phyloP scores from a whole-genome alignment of 2,329 filamentous ascomycete genomes.

The Bipolaris zeicola region DNA sequence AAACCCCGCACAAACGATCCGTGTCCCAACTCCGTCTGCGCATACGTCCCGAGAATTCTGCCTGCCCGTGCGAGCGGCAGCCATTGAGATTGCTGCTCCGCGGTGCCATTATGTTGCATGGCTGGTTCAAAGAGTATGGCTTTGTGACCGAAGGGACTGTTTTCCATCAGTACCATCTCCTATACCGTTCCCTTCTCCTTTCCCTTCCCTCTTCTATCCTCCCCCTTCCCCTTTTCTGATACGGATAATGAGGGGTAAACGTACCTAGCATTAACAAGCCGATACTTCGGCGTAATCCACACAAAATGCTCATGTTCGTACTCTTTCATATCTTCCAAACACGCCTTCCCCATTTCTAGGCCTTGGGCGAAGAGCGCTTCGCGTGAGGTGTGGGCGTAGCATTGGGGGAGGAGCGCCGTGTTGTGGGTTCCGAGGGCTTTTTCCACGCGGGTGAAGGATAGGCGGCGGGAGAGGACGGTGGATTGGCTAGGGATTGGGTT shows the following conservation, averaged over 20 bases:
- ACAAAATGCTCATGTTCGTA: constrained; percentile 29
- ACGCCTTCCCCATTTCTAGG: constrained; percentile 26
- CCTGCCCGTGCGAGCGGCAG: constrained; percentile 38
- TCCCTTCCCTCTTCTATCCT: too few relatives aligned
- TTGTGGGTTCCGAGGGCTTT: constrained; percentile 17
- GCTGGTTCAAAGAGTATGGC: constrained; percentile 34
- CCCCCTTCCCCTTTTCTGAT: too few relatives aligned
- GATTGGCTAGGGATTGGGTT: constrained; percentile 3
- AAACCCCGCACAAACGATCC: constrained; percentile 57
- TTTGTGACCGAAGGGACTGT: constrained; percentile 23
- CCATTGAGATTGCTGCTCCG: constrained; percentile 56
- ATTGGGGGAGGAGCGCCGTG: constrained; percentile 28
- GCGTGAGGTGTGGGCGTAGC: constrained; percentile 31
- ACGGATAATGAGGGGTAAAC: too few relatives aligned
- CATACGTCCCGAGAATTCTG: constrained; percentile 53
- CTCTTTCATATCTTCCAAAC: constrained; percentile 29
- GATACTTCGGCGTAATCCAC: constrained; percentile 19
- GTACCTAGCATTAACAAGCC: constrained; percentile 18
- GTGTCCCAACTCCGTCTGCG: constrained; percentile 58
- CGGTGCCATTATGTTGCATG: constrained; percentile 43
- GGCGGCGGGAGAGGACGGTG: constrained; percentile 16
- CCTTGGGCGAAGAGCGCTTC: constrained; percentile 33
- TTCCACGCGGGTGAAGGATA: constrained; percentile 24
- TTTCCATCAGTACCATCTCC: not conserved
- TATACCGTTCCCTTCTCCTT: too few relatives aligned